Base-by-base conservation (phyloP, 2,329 filamentous ascomycete species). In the Calonectria multiphialidica region DNA sequence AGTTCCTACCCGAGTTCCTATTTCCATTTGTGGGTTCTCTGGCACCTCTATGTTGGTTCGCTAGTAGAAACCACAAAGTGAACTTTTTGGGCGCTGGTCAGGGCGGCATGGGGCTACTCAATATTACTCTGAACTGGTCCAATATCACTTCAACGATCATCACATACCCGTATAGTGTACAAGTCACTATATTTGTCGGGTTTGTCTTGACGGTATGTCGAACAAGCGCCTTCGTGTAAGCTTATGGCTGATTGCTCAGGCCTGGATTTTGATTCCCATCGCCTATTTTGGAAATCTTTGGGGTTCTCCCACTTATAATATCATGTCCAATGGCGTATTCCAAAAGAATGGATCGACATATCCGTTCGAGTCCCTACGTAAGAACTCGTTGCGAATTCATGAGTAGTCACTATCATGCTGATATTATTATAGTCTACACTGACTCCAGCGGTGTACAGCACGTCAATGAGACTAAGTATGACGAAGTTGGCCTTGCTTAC, bases 11-110 rank as follows among this genome's bases (percentile, higher is more conserved):
- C 0, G 90, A 92, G 77, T 92, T 87, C 65, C 85, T 88, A 1
- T 92, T 92, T 69, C 90, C 90, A 0, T 88, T 92, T 78, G 83
- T 90, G 1, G 88, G 87, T 9, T 91, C 90, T 0, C 83, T 92
- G 9, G 89, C 90, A 2, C 91, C 92, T 63, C 84, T 92, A 6
- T 92, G 90, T 81, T 92, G 90, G 90, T 89, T 92, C 2, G 90
- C 90, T 2, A 90, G 90, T 1, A 84, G 85, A 18, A 92, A 91
- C 74, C 80, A 85, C 2, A 84, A 87, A 0, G 90, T 89, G 72
- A 92, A 92, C 76, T 92, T 92, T 75, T 82, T 92, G 21, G 90
- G 90, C 1, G 87, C 88, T 5, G 90, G 90, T 0, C 86, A 91
- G n/a, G 90, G 90, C 5, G 90, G 90, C 6, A 91, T 92, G 88